phyloP scores from a whole-genome alignment of 192 early-diverging fungal species.

The Haplosporangium gracile region DNA sequence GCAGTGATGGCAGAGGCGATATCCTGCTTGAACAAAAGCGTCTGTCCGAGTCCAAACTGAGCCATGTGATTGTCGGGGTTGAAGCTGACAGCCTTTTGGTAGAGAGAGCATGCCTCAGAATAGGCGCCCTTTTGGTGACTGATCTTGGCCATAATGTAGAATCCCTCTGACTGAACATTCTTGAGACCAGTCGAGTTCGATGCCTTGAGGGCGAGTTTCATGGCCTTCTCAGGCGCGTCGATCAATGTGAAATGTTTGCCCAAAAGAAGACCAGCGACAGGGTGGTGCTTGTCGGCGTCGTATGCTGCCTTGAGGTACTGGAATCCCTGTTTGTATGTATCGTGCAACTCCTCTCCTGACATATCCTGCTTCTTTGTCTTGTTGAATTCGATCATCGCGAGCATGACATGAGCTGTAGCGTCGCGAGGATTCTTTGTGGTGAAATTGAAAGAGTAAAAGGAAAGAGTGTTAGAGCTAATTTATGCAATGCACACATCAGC shows the following conservation, averaged over 20 bases:
- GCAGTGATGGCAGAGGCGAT: constrained; percentile 59
- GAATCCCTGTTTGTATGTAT: constrained; percentile 60
- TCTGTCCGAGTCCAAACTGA: constrained; percentile 85
- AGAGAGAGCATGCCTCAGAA: constrained; percentile 75
- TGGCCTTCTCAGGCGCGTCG: constrained; percentile 36
- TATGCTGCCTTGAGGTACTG: constrained; percentile 66
- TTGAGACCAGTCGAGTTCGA: constrained; percentile 46
- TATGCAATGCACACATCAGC: not conserved
- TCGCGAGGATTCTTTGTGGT: constrained; percentile 68
- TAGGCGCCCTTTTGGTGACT: constrained; percentile 49
- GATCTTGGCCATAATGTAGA: constrained; percentile 52
- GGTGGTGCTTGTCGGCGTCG: constrained; percentile 64
- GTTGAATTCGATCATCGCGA: constrained; percentile 88
- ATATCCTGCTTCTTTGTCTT: constrained; percentile 64
- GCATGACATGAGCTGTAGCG: constrained; percentile 75
- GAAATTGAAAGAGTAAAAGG: not conserved
- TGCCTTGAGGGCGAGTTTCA: constrained; percentile 47
- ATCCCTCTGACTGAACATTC: constrained; percentile 49
- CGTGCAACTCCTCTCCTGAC: constrained; percentile 57
- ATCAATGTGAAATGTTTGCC: constrained; percentile 47
- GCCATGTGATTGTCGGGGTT: constrained; percentile 77
- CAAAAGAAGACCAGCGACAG: constrained; percentile 59
- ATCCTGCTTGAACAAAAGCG: constrained; percentile 68
- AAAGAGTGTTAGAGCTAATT: not conserved
- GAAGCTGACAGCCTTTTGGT: constrained; percentile 71